Evolutionary conservation across 139 green algal genomes (phyloP).

Genomic region (Tetraselmis chui): DNA sequence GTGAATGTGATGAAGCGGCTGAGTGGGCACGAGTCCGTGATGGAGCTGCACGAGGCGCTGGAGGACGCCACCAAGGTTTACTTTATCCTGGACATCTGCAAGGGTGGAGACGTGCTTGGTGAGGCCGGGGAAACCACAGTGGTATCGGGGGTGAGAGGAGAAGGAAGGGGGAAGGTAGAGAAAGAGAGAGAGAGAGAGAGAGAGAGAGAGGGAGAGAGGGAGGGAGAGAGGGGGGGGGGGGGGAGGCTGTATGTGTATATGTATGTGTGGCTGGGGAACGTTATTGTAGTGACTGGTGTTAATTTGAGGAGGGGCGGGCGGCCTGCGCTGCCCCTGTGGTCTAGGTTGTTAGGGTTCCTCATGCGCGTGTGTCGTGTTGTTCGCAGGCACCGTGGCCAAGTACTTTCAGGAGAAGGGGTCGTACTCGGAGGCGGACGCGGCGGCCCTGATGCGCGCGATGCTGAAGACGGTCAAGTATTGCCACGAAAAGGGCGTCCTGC

Average conservation of each 20-base stretch:
- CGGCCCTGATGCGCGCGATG: neutral
- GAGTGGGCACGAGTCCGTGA: neutral
- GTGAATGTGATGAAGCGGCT: neutral
- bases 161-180: too few relatives aligned
- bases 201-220: too few relatives aligned
- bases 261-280: too few relatives aligned
- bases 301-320: too few relatives aligned
- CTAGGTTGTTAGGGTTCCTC: too few relatives aligned
- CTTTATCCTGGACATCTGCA: neutral
- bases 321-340: too few relatives aligned
- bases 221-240: neutral
- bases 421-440: neutral
- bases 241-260: too few relatives aligned
- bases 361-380: too few relatives aligned
- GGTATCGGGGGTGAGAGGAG: too few relatives aligned
- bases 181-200: too few relatives aligned
- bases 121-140: neutral
- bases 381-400: neutral
- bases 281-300: too few relatives aligned
- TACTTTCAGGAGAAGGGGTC: neutral
- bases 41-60: neutral
- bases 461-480: constrained; percentile 1
- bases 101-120: neutral
- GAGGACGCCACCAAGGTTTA: neutral
- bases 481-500: constrained; percentile 9